Percentiles rank a stretch among this genome's conserved stretches.
phyloP scores from a whole-genome alignment of 116 monocot species.

The Phalaenopsis hybrid region DNA sequence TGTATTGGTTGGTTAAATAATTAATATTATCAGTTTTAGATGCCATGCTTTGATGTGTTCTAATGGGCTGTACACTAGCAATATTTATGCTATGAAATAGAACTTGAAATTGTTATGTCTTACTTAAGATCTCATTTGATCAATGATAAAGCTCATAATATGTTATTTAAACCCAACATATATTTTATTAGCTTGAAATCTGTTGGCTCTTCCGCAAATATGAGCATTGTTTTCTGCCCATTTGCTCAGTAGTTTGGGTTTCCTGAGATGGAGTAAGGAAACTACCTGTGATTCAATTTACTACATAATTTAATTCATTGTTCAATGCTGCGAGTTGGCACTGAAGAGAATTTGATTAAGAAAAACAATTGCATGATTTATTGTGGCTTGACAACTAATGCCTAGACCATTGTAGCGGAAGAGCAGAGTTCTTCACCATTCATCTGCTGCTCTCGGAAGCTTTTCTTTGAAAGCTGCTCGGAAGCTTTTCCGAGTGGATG shows the following conservation, averaged over 20 bases:
- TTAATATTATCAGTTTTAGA: neutral
- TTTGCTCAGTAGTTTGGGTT: neutral
- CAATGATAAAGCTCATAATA: neutral
- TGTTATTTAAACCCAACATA: neutral
- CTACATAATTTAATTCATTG: neutral
- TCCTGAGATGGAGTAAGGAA: neutral
- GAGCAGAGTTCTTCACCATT: neutral
- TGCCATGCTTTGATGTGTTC: neutral
- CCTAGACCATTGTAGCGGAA: neutral
- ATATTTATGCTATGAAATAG: neutral
- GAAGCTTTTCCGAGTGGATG: too few relatives aligned
- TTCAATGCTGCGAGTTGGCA: neutral
- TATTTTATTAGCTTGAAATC: neutral
- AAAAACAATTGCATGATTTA: neutral
- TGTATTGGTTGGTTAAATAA: neutral
- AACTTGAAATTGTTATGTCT: neutral
- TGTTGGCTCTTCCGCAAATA: neutral
- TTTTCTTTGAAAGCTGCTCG: too few relatives aligned
- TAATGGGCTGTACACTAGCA: neutral
- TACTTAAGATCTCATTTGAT: neutral
- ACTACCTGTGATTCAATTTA: neutral
- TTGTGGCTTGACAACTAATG: neutral
- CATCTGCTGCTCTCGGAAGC: too few relatives aligned
- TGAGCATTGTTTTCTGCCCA: neutral
- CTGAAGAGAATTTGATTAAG: neutral